Conservation (phyloP, 441 rosid genomes). For the Geranium incanum region DNA sequence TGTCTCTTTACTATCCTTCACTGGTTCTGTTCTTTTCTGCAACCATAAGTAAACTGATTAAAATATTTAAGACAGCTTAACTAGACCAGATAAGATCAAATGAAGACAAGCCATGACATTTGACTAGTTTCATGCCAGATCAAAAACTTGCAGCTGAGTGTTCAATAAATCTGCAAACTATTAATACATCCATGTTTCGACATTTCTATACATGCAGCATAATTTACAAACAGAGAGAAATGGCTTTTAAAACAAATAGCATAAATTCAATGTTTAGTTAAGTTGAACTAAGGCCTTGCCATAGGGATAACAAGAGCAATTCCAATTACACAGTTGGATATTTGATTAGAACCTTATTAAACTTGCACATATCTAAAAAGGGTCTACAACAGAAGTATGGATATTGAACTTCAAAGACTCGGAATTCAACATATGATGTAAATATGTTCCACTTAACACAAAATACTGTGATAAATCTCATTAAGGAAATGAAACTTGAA, state of each 20-base stretch:
- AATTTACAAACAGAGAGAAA: neutral
- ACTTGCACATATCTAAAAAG: neutral
- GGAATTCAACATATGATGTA: neutral
- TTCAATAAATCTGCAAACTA: conserved; percentile 5
- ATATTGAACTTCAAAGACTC: neutral
- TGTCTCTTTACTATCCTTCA: conserved; percentile 6
- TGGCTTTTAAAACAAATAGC: neutral
- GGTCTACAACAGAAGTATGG: neutral
- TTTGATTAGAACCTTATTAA: neutral
- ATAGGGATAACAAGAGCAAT: neutral
- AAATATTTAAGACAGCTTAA: conserved; percentile 12
- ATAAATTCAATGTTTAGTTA: conserved; percentile 1
- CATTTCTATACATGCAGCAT: neutral
- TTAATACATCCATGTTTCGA: neutral
- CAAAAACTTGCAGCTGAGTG: neutral
- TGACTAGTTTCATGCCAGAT: neutral
- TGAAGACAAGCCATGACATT: neutral
- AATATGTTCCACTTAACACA: neutral
- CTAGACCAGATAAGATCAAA: conserved; percentile 5
- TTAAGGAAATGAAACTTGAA: neutral
- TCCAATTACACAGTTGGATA: neutral
- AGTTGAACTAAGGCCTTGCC: neutral
- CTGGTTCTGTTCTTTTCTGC: conserved; percentile 8
- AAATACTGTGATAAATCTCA: neutral
- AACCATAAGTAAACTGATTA: neutral